Evolutionary conservation across 331 rosid genomes (phyloP), one percentile per base, ranked within the genome.

Genomic region (Arachis monticola): DNA sequence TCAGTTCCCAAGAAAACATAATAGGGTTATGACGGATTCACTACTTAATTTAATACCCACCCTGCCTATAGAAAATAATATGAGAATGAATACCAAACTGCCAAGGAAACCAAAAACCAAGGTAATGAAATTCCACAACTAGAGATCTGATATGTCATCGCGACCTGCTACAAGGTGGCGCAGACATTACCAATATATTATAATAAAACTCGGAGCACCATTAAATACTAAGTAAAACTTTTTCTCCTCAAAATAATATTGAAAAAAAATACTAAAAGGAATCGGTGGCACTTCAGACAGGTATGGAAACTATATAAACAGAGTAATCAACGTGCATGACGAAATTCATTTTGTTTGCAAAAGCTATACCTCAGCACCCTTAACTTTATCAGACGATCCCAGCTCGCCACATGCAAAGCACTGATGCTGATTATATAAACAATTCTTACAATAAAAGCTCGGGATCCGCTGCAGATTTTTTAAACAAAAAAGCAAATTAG

Each of bases 351-450:
- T 48, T 69, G 66, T 57, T 74, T 52, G 62, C 50, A 51, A 60
- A 5, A 46, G 72, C 53, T 75, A 56, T 92, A 95, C 99, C 97
- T 95, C 96, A 61, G 91, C 88, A 52, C 79, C 82, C 9, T 76
- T 83, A 79, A 77, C 83, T 81, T 83, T 81, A 69, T 83, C 91
- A 38, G 97, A 95, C 31, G 85, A 88, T 44, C 99, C 99, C 73
- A 92, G 78, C 82, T 85, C 72, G 83, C 99, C 96, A 64, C 97
- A 95, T 60, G 79, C 91, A 80, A 82, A 92, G 87, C 99, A 95
- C 72, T 95, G 97, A 74, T 95, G 99, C 76, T 81, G 96, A 32
- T 77, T 77, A 77, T 76, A 61, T 62, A 85, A 73, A 63, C 97
- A 95, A 83, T 90, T 95, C 80, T 86, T 84, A 67, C 99, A 95